These are phyloP conservation scores for Knoxdaviesia capensis DNA, from an alignment of 2,329 filamentous ascomycete genomes.

Conservation along the genomic window DNA sequence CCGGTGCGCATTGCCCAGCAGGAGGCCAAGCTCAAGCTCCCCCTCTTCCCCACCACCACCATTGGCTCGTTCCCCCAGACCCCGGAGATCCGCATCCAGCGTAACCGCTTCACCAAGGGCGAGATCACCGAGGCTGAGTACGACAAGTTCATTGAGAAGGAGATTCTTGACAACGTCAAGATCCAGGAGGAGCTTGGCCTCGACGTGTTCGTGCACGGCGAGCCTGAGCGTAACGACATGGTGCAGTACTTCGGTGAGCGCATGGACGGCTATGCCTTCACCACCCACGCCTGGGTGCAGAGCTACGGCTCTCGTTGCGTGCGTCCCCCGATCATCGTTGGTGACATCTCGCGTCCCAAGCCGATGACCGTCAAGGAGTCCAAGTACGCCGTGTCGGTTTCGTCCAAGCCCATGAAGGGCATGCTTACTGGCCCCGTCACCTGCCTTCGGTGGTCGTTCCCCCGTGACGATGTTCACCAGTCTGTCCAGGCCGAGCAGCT, in stretches of 20 bases:
- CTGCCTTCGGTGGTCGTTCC: conserved; percentile 98
- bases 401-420: conserved; percentile 99
- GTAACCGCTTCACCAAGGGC: conserved; percentile 97
- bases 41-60: conserved; percentile 95
- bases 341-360: conserved; percentile 89
- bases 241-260: conserved; percentile 99
- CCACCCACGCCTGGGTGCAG: conserved; percentile 97
- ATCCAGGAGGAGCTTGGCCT: conserved; percentile 96
- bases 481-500: conserved; percentile 98
- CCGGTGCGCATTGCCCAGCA: conserved; percentile 67
- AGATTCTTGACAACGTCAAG: conserved; percentile 87
- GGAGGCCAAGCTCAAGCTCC: conserved; percentile 81
- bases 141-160: conserved; percentile 98
- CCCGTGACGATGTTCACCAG: conserved; percentile 98
- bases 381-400: conserved; percentile 91
- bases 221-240: conserved; percentile 99
- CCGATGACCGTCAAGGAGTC: conserved; percentile 99
- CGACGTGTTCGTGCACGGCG: conserved; percentile 93
- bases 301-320: conserved; percentile 97
- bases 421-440: conserved; percentile 99
- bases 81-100: conserved; percentile 89
- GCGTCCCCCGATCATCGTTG: conserved; percentile 92
- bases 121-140: conserved; percentile 86
- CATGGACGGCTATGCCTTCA: conserved; percentile 93
- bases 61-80: conserved; percentile 99